These are phyloP conservation scores for Pseudodiploospora longispora DNA, from an alignment of 2,329 filamentous ascomycete species.

Conservation along the genomic window DNA sequence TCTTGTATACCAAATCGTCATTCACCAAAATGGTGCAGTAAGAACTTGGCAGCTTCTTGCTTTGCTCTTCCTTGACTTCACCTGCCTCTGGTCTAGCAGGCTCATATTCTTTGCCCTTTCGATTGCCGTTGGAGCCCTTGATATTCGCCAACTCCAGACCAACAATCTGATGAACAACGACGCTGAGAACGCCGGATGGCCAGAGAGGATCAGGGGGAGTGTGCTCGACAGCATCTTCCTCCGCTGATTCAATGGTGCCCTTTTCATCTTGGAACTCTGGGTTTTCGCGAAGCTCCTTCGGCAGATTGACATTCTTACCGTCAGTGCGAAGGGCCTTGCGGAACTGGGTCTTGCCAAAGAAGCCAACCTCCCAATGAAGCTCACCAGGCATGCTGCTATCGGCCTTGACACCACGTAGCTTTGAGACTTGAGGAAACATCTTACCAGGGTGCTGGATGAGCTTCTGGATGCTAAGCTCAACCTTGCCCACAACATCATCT, in stretches of 20 bases:
- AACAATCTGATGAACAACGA: conserved; percentile 90
- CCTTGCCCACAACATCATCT: conserved; percentile 90
- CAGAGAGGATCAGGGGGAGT: conserved; percentile 94
- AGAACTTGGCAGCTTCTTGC: conserved; percentile 72
- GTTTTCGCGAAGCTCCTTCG: conserved; percentile 63
- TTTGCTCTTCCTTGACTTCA: conserved; percentile 77
- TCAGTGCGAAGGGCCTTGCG: conserved; percentile 76
- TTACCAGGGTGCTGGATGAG: conserved; percentile 86
- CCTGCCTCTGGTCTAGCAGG: conserved; percentile 75
- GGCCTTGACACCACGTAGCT: conserved; percentile 72
- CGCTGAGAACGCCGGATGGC: conserved; percentile 80
- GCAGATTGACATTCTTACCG: conserved; percentile 72
- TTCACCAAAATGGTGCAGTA: conserved; percentile 92
- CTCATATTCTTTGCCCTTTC: conserved; percentile 80
- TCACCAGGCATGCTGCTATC: conserved; percentile 87
- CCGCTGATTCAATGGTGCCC: conserved; percentile 58
- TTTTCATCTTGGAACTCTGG: conserved; percentile 79
- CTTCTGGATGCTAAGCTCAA: conserved; percentile 88
- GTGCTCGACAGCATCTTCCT: conserved; percentile 78
- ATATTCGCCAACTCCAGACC: conserved; percentile 88
- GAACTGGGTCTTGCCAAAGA: conserved; percentile 86
- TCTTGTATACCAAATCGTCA: conserved; percentile 85
- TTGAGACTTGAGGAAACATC: conserved; percentile 86
- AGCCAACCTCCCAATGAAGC: conserved; percentile 93
- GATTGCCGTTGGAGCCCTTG: conserved; percentile 73